Evolutionary conservation across 371 early-diverging fungal species (phyloP).

Genomic region (Mucor circinelloides): DNA sequence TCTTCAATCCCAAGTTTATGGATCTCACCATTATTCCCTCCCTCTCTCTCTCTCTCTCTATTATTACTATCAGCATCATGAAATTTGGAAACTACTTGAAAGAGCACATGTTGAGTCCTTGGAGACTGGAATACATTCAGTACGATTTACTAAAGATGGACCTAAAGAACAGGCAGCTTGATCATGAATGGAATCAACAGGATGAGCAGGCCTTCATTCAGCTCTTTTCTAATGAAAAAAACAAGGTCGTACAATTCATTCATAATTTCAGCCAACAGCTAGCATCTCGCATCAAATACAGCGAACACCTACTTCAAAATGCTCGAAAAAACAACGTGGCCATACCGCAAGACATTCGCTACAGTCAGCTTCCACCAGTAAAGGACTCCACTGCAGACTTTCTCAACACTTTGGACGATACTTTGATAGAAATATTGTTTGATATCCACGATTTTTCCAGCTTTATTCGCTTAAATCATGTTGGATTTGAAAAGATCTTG

Average conservation of each 20-base stretch:
- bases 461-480: conserved; percentile 85
- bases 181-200: conserved; percentile 52
- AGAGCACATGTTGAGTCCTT: conserved; percentile 22
- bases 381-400: neutral
- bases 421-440: conserved; percentile 25
- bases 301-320: conserved; percentile 58
- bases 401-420: conserved; percentile 14
- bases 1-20: too few relatives aligned
- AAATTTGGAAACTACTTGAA: conserved; percentile 18
- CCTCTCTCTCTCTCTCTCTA: too few relatives aligned
- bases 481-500: conserved; percentile 87
- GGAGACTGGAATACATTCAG: conserved; percentile 39
- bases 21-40: too few relatives aligned
- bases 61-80: neutral
- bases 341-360: neutral
- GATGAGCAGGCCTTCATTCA: conserved; percentile 78
- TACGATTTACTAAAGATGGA: conserved; percentile 34
- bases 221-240: conserved; percentile 74
- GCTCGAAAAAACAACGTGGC: conserved; percentile 2
- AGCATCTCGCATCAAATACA: conserved; percentile 69
- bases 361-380: neutral
- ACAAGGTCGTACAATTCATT: conserved; percentile 82
- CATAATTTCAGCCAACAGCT: conserved; percentile 73
- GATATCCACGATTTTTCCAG: conserved; percentile 82
- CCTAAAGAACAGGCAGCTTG: conserved; percentile 30